Percentiles rank a stretch among this genome's conserved stretches.
Conservation (phyloP, 768 basidiomycete species). For the Boletus rex-veris region DNA sequence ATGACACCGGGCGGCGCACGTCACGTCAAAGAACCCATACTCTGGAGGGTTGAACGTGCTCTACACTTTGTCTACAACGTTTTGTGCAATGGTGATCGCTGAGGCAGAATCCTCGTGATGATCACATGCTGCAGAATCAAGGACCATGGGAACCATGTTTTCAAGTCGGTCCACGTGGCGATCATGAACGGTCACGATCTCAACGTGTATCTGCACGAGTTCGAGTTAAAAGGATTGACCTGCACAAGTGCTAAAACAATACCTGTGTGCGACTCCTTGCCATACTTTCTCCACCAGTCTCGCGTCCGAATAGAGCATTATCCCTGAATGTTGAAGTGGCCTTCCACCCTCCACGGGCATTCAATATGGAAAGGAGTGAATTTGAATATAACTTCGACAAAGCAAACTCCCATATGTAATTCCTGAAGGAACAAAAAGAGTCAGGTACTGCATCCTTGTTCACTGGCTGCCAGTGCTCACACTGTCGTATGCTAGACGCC, state of each 20-base stretch:
- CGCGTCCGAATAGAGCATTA: constrained; percentile 12
- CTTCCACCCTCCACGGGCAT: constrained; percentile 26
- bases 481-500: neutral
- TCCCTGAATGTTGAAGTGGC: neutral
- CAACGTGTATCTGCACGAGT: neutral
- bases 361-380: constrained; percentile 18
- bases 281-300: neutral
- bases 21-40: no score
- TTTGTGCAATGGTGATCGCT: neutral
- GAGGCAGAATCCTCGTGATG: neutral
- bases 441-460: neutral
- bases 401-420: constrained; percentile 23
- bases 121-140: neutral
- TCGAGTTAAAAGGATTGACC: neutral
- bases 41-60: no score
- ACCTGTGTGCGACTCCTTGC: constrained; percentile 5
- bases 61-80: neutral
- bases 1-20: no score
- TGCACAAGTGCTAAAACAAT: neutral
- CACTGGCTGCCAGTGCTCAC: neutral
- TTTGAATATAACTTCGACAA: constrained; percentile 29
- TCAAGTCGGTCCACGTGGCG: neutral
- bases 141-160: neutral
- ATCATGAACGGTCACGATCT: neutral
- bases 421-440: neutral